Evolutionary conservation across 2,329 filamentous ascomycete genomes (phyloP), one percentile per base, ranked within the genome.

Genomic region (Cytospora piceae): DNA sequence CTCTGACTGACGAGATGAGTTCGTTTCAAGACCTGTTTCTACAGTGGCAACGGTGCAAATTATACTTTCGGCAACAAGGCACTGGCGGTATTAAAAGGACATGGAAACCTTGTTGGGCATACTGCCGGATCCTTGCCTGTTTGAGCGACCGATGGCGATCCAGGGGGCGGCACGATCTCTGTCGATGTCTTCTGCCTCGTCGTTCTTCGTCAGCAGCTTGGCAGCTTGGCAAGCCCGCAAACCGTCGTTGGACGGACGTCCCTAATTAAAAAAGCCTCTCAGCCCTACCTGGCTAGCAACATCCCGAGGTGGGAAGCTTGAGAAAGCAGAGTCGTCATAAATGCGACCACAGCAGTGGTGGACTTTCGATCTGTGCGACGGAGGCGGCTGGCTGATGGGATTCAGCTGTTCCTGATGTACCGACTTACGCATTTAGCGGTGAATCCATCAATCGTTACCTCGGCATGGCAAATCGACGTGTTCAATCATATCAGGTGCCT

Each of bases 401-500:
- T 49, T 24, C 46, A 22, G 11, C 39, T 42, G 11, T 22, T n/a
- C 7, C 42, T 22, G 17, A 8, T 20, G 42, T 49, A 22, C 9
- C 4, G 12, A 46, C 20, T 49, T 49, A 49, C 22, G 46, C 24
- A 49, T 22, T 49, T 22, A 24, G 46, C 46, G 46, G 46, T 24
- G 46, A 24, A 24, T 20, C 6, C 1, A 49, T 24, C n/a, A 1
- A 1, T 12, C n/a, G n/a, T 24, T 49, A n/a, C 46, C 46, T 49
- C 46, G 46, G 46, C 46, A 49, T 49, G 46, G 46, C 46, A 24
- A 49, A 49, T 9, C 46, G 46, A 49, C 46, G 46, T 49, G 46
- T 49, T 14, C n/a, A 49, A 49, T 49, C 46, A 7, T 4, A 49
- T 49, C 42, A 46, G 42, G 20, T 46, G 42, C 42, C 42, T 46